Conservation (phyloP, 768 basidiomycete species). For the Heimioporus sp. region DNA sequence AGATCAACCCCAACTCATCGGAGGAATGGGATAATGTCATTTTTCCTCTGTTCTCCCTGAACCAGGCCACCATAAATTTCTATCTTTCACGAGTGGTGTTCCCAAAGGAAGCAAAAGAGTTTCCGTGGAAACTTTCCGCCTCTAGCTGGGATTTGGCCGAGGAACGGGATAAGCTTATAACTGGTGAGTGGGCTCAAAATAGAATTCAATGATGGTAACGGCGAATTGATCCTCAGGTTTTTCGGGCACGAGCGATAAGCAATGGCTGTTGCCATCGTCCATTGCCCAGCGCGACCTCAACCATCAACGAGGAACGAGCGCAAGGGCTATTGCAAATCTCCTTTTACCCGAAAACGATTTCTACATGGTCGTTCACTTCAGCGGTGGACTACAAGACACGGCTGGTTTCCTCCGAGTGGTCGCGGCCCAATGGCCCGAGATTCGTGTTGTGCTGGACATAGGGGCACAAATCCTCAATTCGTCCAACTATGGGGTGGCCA, state of each 20-base stretch:
- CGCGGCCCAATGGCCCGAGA: constrained; percentile 28
- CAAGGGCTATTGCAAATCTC: constrained; percentile 28
- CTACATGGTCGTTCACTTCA: constrained; percentile 24
- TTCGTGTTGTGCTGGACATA: constrained; percentile 49
- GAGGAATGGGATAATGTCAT: background rate
- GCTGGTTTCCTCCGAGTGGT: constrained; percentile 28
- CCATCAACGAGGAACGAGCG: constrained; percentile 42
- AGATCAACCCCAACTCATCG: background rate
- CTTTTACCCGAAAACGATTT: constrained; percentile 34
- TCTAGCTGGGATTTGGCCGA: background rate
- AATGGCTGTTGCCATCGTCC: constrained; percentile 15
- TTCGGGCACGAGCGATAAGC: constrained; percentile 52
- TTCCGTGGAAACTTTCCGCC: background rate
- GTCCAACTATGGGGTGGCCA: constrained; percentile 37
- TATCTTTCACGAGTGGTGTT: constrained; percentile 1
- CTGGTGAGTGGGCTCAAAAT: background rate
- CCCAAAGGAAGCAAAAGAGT: background rate
- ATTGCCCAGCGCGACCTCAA: constrained; percentile 26
- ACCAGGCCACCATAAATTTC: background rate
- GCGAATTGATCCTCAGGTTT: constrained; percentile 26
- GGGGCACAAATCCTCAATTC: constrained; percentile 54
- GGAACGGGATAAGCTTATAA: background rate
- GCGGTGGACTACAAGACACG: constrained; percentile 24
- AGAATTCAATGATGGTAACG: too few relatives aligned
- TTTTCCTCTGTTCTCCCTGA: background rate